Evolutionary conservation across 192 early-diverging fungal species (phyloP), one percentile per base, ranked within the genome.

Genomic region (Dimargaris verticillata): DNA sequence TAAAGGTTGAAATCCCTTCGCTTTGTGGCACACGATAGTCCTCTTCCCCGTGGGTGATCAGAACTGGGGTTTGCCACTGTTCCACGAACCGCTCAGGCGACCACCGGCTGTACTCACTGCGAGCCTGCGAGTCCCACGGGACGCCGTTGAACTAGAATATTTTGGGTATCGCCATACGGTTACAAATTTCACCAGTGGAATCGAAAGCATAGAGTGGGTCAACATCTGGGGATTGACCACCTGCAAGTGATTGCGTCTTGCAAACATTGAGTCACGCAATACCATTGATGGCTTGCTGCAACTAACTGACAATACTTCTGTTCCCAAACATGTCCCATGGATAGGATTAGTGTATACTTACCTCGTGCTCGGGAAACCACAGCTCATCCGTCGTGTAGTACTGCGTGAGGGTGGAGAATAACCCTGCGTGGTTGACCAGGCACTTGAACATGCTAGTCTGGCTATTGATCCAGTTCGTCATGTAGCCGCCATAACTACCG

Each of bases 401-500:
- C 14, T 74, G 68, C 28, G 68, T 65, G 17, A 72, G 54, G 10
- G 78, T 74, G 24, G 72, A 72, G 69, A 88, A 88, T 55, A 83
- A 75, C 60, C 88, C 88, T 65, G 86, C 88, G 61, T 88, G 85
- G 62, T 76, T 82, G 28, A 88, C 85, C 49, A 86, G 64, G 24
- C 70, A 72, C 48, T 70, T 69, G 70, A 90, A 90, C 24, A 80
- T 69, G 28, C 74, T 57, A 9, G 80, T 85, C 63, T 88, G 81
- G 10, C 78, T 80, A 62, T 90, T 90, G 62, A 90, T 71, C 86
- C 87, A 90, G 72, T 90, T 90, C 54, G 85, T 74, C 88, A 86
- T 86, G 63, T 79, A 88, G 14, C 85, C 88, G 65, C 88, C 88
- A 68, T 88, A 90, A 9, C 77, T 80, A 1, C 83, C 87, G 47